A percentile compares a stretch with the other conserved stretches of the same genome.
Evolutionary conservation across 1,284 basidiomycete genomes (phyloP).

Genomic region (Cryptococcus sp.): DNA sequence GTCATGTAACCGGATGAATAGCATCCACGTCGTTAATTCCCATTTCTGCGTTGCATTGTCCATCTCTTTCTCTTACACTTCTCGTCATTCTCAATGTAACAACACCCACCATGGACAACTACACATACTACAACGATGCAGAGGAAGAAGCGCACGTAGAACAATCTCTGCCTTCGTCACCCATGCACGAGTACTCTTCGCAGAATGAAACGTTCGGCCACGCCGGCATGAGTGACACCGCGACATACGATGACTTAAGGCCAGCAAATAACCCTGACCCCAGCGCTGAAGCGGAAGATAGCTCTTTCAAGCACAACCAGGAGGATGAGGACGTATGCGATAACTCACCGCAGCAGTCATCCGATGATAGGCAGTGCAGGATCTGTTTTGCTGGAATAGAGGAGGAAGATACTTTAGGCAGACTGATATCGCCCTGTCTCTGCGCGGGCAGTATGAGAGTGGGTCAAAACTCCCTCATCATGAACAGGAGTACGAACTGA

Average conservation of each 20-base stretch:
- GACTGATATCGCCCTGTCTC: constrained; percentile 51
- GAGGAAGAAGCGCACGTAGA: background rate
- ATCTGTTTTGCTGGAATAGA: constrained; percentile 49
- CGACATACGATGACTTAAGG: background rate
- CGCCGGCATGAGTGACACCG: background rate
- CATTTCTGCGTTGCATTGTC: too few species aligned
- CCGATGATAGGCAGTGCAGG: constrained; percentile 46
- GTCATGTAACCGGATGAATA: too few species aligned
- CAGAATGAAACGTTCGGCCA: background rate
- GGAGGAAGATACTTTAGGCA: constrained; percentile 43
- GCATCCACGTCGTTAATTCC: too few species aligned
- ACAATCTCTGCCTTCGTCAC: background rate
- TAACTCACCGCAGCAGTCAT: background rate
- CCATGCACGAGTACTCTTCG: background rate
- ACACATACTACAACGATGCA: too few species aligned
- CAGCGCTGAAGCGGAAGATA: background rate
- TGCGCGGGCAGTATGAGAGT: constrained; percentile 51
- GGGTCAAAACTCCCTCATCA: constrained; percentile 18
- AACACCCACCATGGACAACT: too few species aligned
- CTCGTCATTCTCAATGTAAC: too few species aligned
- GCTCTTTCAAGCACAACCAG: background rate
- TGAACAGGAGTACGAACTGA: constrained; percentile 11
- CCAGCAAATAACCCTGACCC: background rate
- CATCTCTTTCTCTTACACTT: too few species aligned
- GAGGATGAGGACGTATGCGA: background rate